A percentile compares a stretch with the other conserved stretches of the same genome.
Evolutionary conservation across 1,139 yeast genomes (phyloP).

Genomic region (Magnusiomyces ingens): DNA sequence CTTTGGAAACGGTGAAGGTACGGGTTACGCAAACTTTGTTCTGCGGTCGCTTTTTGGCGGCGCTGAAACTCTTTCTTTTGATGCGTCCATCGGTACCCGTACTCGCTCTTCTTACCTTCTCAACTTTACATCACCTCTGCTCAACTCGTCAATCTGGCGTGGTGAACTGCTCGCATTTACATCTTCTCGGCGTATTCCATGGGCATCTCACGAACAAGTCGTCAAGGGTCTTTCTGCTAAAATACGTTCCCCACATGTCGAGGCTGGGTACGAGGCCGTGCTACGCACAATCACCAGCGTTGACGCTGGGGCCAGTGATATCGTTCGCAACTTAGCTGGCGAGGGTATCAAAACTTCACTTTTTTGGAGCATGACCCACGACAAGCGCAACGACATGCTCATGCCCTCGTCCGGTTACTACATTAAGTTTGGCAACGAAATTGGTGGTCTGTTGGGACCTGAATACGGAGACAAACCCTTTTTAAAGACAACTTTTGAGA

Average conservation of each 20-base stretch:
- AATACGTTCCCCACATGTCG: constrained; percentile 36
- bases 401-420: constrained; percentile 46
- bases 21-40: constrained; percentile 70
- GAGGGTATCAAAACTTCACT: constrained; percentile 33
- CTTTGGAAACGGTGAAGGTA: constrained; percentile 93
- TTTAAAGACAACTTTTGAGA: constrained; percentile 29
- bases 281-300: constrained; percentile 53
- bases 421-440: constrained; percentile 51
- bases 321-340: constrained; percentile 35
- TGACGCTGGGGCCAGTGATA: constrained; percentile 26
- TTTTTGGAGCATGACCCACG: constrained; percentile 28
- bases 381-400: constrained; percentile 29
- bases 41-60: constrained; percentile 80
- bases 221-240: constrained; percentile 56
- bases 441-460: constrained; percentile 39
- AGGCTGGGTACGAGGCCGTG: constrained; percentile 56
- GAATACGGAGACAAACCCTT: constrained; percentile 30
- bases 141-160: constrained; percentile 46
- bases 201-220: constrained; percentile 57
- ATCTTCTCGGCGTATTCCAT: constrained; percentile 59
- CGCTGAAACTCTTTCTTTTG: constrained; percentile 71
- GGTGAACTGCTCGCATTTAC: constrained; percentile 50
- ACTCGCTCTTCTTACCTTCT: constrained; percentile 60
- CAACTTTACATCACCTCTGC: constrained; percentile 57
- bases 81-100: constrained; percentile 75